Base-by-base conservation (phyloP, 1,284 basidiomycete genomes). In the Pseudozyma pruni region DNA sequence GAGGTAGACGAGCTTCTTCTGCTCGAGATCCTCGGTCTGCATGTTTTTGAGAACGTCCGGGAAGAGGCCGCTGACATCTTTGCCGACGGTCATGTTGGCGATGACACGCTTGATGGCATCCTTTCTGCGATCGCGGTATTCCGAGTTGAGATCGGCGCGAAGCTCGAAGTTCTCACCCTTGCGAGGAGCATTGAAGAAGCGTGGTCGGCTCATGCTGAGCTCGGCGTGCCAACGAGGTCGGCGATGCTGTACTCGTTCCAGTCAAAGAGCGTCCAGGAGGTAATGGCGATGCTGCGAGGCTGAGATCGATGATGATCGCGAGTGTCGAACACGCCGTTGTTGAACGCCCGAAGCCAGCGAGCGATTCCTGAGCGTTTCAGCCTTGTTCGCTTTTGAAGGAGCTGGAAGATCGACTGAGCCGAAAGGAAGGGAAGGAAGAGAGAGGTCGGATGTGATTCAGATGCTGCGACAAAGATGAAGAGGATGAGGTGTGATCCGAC, bases 1-100 rank as follows among this genome's bases (percentile, higher is more conserved):
- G 41, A 98, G 89, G 81, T 98, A 98, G 22, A 98, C 95, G 41
- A 98, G 90, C 84, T 95, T 94, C 87, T 94, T 95, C 83, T 94
- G 92, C 81, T 94, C 93, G 49, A 95, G 87, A 81, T 94, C 91
- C 37, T 94, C 92, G 20, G 92, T 93, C 82, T 93, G 81, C 93
- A 97, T 97, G 84, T 98, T 98, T 87, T 98, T 98, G 81, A 99
- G 89, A 22, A 98, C 95, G 84, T 97, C 93, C 11, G 77, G 76
- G 82, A 98, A 98, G 67, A 98, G 89, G 31, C 93, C 95, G 81
- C 91, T 91, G 83, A 95, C 92, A 85, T 97, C 93, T 79, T 93
- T 94, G 56, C 93, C 93, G 90, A 94, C 94, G 2, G 93, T 96
- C 82, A 94, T 94, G 83, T 93, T 94, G 45, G 93, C 91, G 35